Conservation (phyloP, 352 stramenopile genomes). For the Blastocystis sp. region DNA sequence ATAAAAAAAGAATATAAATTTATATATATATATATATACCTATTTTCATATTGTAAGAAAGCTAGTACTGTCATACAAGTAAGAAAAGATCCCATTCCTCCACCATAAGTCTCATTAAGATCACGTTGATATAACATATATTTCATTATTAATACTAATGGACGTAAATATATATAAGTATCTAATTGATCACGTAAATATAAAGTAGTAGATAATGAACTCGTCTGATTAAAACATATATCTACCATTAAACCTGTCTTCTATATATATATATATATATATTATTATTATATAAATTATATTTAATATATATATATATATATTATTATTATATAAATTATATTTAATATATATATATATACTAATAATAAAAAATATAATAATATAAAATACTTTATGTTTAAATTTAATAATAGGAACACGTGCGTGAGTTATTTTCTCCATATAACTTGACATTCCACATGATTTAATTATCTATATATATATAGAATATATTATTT, state of each 20-base stretch:
- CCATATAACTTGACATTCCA: background rate
- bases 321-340: too few relatives aligned
- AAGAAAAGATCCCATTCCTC: conserved; percentile 30
- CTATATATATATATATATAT: too few relatives aligned
- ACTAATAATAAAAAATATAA: too few relatives aligned
- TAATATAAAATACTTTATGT: background rate
- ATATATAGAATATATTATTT: too few relatives aligned
- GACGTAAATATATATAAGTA: conserved; percentile 12
- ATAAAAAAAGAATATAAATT: too few relatives aligned
- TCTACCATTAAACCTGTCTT: conserved; percentile 24
- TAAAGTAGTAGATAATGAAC: conserved; percentile 12
- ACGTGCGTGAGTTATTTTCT: conserved; percentile 8
- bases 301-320: too few relatives aligned
- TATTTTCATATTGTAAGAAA: too few relatives aligned
- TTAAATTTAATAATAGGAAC: conserved; percentile 30
- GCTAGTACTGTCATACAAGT: too few relatives aligned
- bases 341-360: too few relatives aligned
- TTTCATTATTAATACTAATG: conserved; percentile 16
- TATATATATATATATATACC: too few relatives aligned
- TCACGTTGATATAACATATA: conserved; percentile 24
- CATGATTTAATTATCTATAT: background rate
- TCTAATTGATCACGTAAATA: conserved; percentile 25
- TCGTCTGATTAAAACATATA: conserved; percentile 30
- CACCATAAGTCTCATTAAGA: conserved; percentile 30
- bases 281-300: too few relatives aligned